Percentiles rank a stretch among this genome's conserved stretches.
These are phyloP conservation scores for Colletotrichum musicola DNA, from an alignment of 2,329 filamentous ascomycete species.

Conservation along the genomic window DNA sequence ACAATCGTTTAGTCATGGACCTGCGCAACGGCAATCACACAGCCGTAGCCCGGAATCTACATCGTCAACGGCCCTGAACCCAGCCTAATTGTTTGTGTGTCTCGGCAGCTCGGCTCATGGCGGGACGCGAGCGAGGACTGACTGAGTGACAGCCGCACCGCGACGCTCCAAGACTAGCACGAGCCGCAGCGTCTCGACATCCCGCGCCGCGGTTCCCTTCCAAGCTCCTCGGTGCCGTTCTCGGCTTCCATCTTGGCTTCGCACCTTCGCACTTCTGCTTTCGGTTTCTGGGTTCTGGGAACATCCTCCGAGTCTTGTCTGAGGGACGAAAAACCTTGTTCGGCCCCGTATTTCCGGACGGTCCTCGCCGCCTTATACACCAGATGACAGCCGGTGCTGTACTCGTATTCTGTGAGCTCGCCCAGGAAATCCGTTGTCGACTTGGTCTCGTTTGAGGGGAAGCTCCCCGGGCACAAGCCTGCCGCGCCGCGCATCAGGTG, in stretches of 20 bases:
- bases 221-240: constrained; percentile 4
- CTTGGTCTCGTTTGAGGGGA: constrained; percentile 5
- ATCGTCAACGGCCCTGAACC: no score
- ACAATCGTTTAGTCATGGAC: not conserved
- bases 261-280: constrained; percentile 3
- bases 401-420: not conserved
- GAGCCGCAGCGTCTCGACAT: not conserved
- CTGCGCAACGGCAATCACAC: constrained; percentile 1
- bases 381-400: constrained; percentile 29
- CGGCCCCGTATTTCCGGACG: constrained; percentile 16
- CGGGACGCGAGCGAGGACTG: not conserved
- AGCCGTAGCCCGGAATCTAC: not conserved
- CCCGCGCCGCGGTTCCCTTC: not conserved
- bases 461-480: constrained; percentile 12
- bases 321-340: constrained; percentile 22
- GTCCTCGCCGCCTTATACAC: constrained; percentile 11
- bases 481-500: constrained; percentile 25
- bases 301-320: constrained; percentile 10
- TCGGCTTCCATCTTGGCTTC: not conserved
- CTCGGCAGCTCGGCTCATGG: constrained; percentile 21
- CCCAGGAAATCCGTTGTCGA: not conserved
- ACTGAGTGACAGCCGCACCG: constrained; percentile 5
- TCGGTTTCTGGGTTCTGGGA: constrained; percentile 11
- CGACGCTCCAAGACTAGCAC: not conserved
- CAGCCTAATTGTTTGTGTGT: not conserved